Conservation (phyloP, 2,329 filamentous ascomycete genomes). For the Aspergillus carbonarius region DNA sequence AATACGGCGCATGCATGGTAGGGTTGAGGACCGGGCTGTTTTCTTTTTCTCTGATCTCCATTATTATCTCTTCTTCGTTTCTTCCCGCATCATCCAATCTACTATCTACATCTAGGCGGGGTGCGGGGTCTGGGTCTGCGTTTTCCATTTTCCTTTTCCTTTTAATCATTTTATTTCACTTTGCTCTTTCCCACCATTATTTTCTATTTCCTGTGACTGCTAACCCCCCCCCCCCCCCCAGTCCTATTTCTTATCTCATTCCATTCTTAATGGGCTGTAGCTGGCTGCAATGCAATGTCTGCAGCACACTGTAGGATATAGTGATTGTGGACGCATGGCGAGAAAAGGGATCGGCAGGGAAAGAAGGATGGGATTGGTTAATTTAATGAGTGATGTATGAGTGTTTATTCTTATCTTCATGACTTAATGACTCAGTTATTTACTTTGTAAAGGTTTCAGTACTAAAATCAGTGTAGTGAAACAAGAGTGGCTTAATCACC, state of each 20-base stretch:
- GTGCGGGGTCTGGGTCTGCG: background rate
- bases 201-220: background rate
- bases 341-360: background rate
- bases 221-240: background rate
- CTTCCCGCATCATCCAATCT: background rate
- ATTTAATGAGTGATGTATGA: background rate
- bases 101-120: conserved; percentile 11
- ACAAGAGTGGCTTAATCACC: too few species aligned
- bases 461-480: too few species aligned
- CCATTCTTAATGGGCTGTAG: background rate
- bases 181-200: background rate
- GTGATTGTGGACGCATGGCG: background rate
- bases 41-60: background rate
- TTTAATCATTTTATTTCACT: background rate
- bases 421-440: too few species aligned
- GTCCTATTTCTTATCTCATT: background rate
- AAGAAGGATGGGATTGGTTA: background rate
- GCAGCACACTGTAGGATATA: background rate
- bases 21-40: background rate
- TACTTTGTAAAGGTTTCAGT: too few species aligned
- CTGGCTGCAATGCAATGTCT: background rate
- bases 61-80: background rate
- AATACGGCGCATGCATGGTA: conserved; percentile 7
- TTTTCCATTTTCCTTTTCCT: background rate
- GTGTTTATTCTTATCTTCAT: too few species aligned